Evolutionary conservation across 129 eudicot species (phyloP), one percentile per base, ranked within the genome.

Genomic region (Arctium minus): DNA sequence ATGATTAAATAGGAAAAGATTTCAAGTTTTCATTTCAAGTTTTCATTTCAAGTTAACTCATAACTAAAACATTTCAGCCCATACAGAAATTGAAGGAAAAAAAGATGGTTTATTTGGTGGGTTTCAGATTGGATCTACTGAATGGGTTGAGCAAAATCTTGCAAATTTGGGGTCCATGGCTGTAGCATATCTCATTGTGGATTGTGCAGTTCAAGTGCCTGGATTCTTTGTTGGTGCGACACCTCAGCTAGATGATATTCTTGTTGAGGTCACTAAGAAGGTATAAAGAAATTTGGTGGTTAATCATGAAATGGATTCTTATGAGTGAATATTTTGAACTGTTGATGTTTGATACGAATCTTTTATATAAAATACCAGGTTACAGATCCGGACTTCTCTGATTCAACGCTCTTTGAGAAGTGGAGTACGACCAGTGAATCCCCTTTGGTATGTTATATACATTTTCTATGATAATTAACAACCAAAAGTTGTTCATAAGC

Each of bases 161-260:
- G n/a, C n/a, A n/a, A n/a, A n/a, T n/a, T n/a, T 95, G 81, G 92
- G 90, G 38, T 87, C 97, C 0, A 95, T 88, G 83, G 91, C 97
- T 32, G 92, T 95, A 30, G 95, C 97, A 5, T 95, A 95, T 79
- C 83, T 95, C 73, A 95, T 93, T 82, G 97, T 95, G 81, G 99
- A 95, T 80, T 95, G 99, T 88, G 99, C 99, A 2, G 97, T 87
- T 81, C 97, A 93, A 90, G 99, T 97, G 78, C 97, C 97, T 37
- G 97, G 99, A 33, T 88, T 95, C 38, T 91, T 83, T 40, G 90
- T 92, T 71, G 84, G 93, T 76, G 81, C 97, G 12, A 95, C 97
- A 85, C 99, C 99, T 81, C 97, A 95, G 92, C 89, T 95, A 31
- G 99, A 95, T 68, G 91, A 91, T 82, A 92, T 95, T 62, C 88